Evolutionary conservation across 2,329 filamentous ascomycete genomes (phyloP).

Genomic region (Neoarthrinium moseri): DNA sequence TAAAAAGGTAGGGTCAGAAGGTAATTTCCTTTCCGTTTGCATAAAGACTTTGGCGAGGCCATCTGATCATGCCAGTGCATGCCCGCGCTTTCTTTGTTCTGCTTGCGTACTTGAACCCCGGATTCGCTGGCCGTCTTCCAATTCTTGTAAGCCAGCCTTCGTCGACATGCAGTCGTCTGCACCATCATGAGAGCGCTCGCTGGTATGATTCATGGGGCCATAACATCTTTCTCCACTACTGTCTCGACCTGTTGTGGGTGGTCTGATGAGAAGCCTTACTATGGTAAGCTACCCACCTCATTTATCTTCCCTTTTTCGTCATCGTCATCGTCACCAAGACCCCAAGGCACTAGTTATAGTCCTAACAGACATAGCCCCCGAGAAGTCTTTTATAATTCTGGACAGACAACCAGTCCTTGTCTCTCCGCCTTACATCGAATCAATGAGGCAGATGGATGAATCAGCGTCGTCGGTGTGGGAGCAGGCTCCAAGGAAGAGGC

Average conservation of each 20-base stretch:
- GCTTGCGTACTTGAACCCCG: conserved; percentile 11
- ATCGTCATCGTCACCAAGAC: conserved; percentile 17
- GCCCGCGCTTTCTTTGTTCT: conserved; percentile 17
- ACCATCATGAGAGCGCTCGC: conserved; percentile 40
- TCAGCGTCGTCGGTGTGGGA: conserved; percentile 27
- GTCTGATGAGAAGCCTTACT: conserved; percentile 36
- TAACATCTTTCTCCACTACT: conserved; percentile 46
- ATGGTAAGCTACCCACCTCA: conserved; percentile 30
- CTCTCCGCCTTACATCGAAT: conserved; percentile 29
- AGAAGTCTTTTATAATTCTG: conserved; percentile 33
- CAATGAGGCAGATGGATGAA: conserved; percentile 20
- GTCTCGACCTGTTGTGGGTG: conserved; percentile 45
- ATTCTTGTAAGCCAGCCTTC: conserved; percentile 14
- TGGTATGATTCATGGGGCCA: conserved; percentile 40
- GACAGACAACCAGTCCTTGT: conserved; percentile 36
- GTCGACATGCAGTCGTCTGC: conserved; percentile 28
- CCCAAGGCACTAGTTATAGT: conserved; percentile 8
- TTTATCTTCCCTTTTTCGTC: conserved; percentile 22
- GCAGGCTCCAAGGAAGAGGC: conserved; percentile 33
- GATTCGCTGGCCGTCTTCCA: conserved; percentile 29
- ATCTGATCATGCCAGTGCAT: conserved; percentile 18
- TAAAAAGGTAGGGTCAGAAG: conserved; percentile 26
- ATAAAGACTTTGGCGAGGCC: conserved; percentile 25
- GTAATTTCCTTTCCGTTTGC: conserved; percentile 20
- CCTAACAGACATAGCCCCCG: conserved; percentile 23